Percentiles rank a stretch among this genome's conserved stretches.
Conservation (phyloP, 1,139 yeast species). For the Yamadazyma pseudoaaseri region DNA sequence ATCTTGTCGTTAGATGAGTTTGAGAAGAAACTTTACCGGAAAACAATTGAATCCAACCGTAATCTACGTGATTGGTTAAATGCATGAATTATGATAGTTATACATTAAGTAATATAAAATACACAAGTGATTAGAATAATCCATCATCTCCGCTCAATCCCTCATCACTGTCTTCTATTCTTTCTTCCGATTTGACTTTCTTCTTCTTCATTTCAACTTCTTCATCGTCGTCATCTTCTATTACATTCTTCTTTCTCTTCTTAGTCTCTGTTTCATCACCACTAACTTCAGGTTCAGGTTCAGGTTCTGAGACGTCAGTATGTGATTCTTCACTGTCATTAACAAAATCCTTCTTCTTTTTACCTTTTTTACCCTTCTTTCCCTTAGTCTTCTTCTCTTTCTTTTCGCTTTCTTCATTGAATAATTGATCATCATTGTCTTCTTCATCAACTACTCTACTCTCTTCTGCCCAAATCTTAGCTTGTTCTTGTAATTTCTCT, state of each 20-base stretch:
- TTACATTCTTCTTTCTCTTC: conserved; percentile 20
- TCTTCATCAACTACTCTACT: conserved; percentile 39
- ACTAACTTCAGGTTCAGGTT: conserved; percentile 19
- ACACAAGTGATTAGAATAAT: conserved; percentile 8
- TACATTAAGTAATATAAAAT: not conserved
- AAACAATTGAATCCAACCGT: conserved; percentile 60
- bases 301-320: conserved; percentile 26
- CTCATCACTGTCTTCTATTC: conserved; percentile 40
- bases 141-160: conserved; percentile 27
- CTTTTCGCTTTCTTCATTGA: conserved; percentile 27
- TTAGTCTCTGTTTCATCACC: conserved; percentile 18
- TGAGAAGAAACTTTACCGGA: conserved; percentile 60
- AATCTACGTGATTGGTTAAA: conserved; percentile 62
- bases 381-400: conserved; percentile 17
- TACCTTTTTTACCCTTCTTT: conserved; percentile 16
- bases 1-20: conserved; percentile 70
- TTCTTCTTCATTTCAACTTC: conserved; percentile 31
- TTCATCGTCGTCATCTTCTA: conserved; percentile 40
- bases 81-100: conserved; percentile 1
- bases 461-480: conserved; percentile 76
- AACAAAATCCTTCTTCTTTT: conserved; percentile 22
- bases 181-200: conserved; percentile 19
- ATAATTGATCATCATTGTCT: conserved; percentile 35
- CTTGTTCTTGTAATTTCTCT: conserved; percentile 72
- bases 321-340: conserved; percentile 26